These are phyloP conservation scores for Fusarium buxicola DNA, from an alignment of 2,329 filamentous ascomycete species.

Conservation along the genomic window DNA sequence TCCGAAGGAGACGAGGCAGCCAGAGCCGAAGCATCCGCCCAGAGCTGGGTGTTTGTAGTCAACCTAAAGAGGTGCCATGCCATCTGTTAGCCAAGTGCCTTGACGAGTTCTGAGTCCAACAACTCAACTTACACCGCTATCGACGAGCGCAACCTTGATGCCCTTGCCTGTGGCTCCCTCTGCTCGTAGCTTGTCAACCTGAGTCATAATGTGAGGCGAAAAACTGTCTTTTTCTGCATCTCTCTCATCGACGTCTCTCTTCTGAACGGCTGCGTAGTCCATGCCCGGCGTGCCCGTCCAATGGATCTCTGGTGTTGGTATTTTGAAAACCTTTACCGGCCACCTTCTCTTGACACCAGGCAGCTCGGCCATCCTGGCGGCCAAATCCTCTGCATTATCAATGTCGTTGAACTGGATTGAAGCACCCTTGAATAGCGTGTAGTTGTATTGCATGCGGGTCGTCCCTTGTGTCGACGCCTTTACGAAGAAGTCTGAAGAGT, in stretches of 20 bases:
- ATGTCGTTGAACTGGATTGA: conserved; percentile 64
- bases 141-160: conserved; percentile 65
- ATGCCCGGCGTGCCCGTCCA: conserved; percentile 54
- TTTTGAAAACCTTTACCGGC: conserved; percentile 59
- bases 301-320: conserved; percentile 56
- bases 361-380: conserved; percentile 55
- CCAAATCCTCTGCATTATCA: conserved; percentile 57
- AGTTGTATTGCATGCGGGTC: conserved; percentile 61
- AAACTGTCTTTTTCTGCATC: conserved; percentile 52
- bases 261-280: conserved; percentile 34
- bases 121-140: conserved; percentile 62
- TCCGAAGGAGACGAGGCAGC: conserved; percentile 68
- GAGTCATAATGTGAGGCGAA: conserved; percentile 66
- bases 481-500: conserved; percentile 33
- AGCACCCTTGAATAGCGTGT: conserved; percentile 64
- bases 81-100: background rate
- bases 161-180: conserved; percentile 62
- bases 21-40: conserved; percentile 71
- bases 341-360: conserved; percentile 62
- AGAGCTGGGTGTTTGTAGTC: conserved; percentile 73
- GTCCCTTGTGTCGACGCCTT: conserved; percentile 51
- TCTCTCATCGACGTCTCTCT: conserved; percentile 30
- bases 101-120: too few species aligned
- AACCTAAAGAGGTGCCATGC: conserved; percentile 50
- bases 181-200: conserved; percentile 64